Evolutionary conservation across 352 stramenopile species (phyloP), one percentile per base, ranked within the genome.

Genomic region (Phytophthora sp.): DNA sequence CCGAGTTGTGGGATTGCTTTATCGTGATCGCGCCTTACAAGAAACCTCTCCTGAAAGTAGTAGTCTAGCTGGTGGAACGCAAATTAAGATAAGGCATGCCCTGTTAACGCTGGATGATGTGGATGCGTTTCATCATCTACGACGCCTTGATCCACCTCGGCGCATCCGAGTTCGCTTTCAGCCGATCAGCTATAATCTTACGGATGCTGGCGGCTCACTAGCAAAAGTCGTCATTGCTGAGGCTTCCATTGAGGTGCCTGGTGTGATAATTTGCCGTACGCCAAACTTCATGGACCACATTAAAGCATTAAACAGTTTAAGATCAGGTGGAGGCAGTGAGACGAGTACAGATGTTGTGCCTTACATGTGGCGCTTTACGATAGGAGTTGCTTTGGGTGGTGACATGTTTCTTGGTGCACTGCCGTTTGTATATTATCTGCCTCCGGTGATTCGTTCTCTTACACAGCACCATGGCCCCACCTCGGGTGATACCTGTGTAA

Each of bases 391-490:
- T 20, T 63, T 89, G 5, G 74, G 69, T 6, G 65, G 66, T 4
- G 79, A 89, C 13, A 28, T 31, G 5, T 90, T 84, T 42, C 74
- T 81, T 11, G 80, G 79, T 0, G 58, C 63, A 1, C 39, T 89
- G 2, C 51, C 56, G 4, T 90, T 92, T 43, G 72, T 72, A 0
- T 86, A 69, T 32, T 88, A 85, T 42, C 82, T 79, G 15, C 81
- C 83, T 4, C 76, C 79, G 3, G 63, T 87, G 0, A 89, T 94
- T 24, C 68, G 72, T 23, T 81, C 76, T 0, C 72, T 94, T 21
- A 84, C 76, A 1, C 67, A 81, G n/a, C 85, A 94, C 38, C 85
- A 91, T 39, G 85, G 85, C 0, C 85, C 85, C 5, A 61, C 63
- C 9, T 78, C 81, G 0, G 85, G 85, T 20, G 85, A 82, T 2